Percentiles rank a stretch among this genome's conserved stretches.
Conservation (phyloP, 2,329 filamentous ascomycete genomes). For the Endoconidiophora polonica region DNA sequence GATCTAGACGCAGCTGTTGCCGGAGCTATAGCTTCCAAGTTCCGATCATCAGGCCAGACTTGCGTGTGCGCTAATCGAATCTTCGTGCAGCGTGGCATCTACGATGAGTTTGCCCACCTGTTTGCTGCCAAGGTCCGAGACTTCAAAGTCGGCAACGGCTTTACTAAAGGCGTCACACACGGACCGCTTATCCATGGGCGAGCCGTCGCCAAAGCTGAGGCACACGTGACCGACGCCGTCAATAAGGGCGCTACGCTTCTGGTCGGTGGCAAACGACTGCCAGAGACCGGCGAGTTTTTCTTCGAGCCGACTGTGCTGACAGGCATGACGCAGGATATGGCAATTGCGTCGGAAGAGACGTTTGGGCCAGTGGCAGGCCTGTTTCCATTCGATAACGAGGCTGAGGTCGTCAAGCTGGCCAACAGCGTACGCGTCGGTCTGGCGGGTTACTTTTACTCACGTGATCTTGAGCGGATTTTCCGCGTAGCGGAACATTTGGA, state of each 20-base stretch:
- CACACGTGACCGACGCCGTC: constrained; percentile 64
- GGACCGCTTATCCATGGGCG: constrained; percentile 75
- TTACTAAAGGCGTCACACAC: constrained; percentile 53
- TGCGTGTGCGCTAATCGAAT: constrained; percentile 82
- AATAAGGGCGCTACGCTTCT: constrained; percentile 61
- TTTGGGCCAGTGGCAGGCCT: constrained; percentile 87
- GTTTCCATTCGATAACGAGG: constrained; percentile 77
- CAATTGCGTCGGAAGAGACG: constrained; percentile 72
- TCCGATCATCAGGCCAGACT: constrained; percentile 87
- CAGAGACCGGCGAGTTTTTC: constrained; percentile 68
- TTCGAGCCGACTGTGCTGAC: constrained; percentile 80
- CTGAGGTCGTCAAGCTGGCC: constrained; percentile 70
- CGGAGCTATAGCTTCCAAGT: constrained; percentile 75
- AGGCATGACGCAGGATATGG: constrained; percentile 75
- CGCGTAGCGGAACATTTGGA: constrained; percentile 55
- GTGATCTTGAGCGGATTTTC: constrained; percentile 40
- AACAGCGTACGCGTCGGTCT: constrained; percentile 75
- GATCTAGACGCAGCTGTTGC: constrained; percentile 72
- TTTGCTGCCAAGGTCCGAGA: constrained; percentile 55
- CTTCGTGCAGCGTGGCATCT: constrained; percentile 62
- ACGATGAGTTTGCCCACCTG: constrained; percentile 53
- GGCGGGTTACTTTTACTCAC: constrained; percentile 83
- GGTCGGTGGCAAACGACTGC: constrained; percentile 56
- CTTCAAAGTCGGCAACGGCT: constrained; percentile 65
- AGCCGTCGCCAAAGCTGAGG: constrained; percentile 61